Evolutionary conservation across 139 green algal genomes (phyloP).

Genomic region (Pseudopediastrum boryanum): DNA sequence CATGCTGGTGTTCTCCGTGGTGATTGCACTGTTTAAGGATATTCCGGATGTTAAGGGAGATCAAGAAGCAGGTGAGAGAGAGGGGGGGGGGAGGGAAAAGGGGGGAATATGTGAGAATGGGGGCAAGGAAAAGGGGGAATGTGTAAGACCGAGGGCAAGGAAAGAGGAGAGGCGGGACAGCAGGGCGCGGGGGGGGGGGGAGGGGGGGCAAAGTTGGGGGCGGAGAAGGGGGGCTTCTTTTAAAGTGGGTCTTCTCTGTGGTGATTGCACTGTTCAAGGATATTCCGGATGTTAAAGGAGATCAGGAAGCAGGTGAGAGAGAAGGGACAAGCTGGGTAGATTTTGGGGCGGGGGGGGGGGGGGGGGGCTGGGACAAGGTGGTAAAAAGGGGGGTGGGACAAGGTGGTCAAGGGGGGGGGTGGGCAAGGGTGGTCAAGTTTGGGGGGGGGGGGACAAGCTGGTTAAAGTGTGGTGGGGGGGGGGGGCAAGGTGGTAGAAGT

Average conservation of each 20-base stretch:
- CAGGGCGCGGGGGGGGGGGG: no score
- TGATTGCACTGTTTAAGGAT: constrained; percentile 98
- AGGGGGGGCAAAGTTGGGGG: no score
- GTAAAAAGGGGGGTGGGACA: constrained; percentile 17
- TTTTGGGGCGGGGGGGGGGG: background rate
- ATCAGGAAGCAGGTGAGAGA: constrained; percentile 54
- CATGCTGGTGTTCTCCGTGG: constrained; percentile 92
- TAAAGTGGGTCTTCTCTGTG: constrained; percentile 91
- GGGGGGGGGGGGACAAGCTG: no score
- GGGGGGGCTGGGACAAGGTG: background rate
- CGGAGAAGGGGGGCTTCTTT: no score
- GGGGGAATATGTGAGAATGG: background rate
- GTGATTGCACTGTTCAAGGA: constrained; percentile 98
- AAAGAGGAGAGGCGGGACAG: no score
- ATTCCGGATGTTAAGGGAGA: constrained; percentile 92
- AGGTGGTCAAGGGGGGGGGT: no score
- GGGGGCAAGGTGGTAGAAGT: no score
- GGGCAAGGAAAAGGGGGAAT: background rate
- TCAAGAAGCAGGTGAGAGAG: constrained; percentile 22
- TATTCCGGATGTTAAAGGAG: constrained; percentile 88
- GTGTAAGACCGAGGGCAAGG: constrained; percentile 26
- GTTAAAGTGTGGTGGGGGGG: no score
- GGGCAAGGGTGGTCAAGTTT: no score
- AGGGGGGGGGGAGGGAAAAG: background rate
- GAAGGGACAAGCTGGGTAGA: background rate